A percentile compares a stretch with the other conserved stretches of the same genome.
These are phyloP conservation scores for Phalaenopsis equestris DNA, from an alignment of 106 monocot genomes.

Conservation along the genomic window DNA sequence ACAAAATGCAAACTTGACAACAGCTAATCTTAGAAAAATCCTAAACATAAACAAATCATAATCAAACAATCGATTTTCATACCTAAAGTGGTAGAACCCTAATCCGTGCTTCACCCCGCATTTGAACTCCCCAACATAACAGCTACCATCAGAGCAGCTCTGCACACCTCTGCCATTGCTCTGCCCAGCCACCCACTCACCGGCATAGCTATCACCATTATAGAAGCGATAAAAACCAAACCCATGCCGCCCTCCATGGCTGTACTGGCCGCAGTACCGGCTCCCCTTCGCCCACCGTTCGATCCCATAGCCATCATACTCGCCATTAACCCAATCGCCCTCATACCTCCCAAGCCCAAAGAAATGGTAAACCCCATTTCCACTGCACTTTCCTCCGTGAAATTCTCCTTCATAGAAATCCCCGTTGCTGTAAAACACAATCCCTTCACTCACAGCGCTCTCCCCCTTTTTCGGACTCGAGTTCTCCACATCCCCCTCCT, in stretches of 20 bases:
- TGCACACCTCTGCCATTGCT: constrained; percentile 51
- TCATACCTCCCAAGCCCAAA: constrained; percentile 41
- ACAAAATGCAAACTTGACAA: background rate
- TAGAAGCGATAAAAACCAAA: constrained; percentile 42
- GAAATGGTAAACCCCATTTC: constrained; percentile 44
- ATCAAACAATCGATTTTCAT: background rate
- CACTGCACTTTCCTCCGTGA: constrained; percentile 30
- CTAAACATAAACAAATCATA: background rate
- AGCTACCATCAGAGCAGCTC: constrained; percentile 50
- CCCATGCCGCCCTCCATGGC: constrained; percentile 35
- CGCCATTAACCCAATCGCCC: constrained; percentile 51
- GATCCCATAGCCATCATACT: constrained; percentile 47
- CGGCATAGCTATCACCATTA: constrained; percentile 51
- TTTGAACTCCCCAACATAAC: constrained; percentile 50
- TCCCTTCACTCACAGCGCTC: constrained; percentile 26
- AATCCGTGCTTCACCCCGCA: constrained; percentile 55
- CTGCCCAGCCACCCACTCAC: constrained; percentile 53
- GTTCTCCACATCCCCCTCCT: constrained; percentile 12
- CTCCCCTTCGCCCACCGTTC: constrained; percentile 61
- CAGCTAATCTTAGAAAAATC: too few species aligned
- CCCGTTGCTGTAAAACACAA: constrained; percentile 47
- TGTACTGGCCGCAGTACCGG: constrained; percentile 40
- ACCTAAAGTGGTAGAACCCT: constrained; percentile 55
- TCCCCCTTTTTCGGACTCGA: background rate
- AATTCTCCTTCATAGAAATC: constrained; percentile 55